Percentiles rank a stretch among this genome's conserved stretches.
These are phyloP conservation scores for Fusarium sublunatum DNA, from an alignment of 2,329 filamentous ascomycete genomes.

Conservation along the genomic window DNA sequence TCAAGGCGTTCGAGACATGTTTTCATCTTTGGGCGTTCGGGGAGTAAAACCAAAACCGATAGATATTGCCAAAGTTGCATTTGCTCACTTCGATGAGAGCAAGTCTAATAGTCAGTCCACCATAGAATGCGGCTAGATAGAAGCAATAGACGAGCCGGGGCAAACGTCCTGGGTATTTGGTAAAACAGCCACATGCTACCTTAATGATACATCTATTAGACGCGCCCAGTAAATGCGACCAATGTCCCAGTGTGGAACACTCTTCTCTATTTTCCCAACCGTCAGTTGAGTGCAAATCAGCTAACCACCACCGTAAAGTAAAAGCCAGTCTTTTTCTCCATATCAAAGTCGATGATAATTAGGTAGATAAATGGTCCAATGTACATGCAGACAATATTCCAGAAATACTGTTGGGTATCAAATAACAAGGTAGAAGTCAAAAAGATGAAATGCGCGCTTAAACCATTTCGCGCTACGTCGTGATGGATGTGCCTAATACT, in stretches of 20 bases:
- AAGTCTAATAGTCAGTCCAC: conserved; percentile 5
- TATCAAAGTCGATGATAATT: conserved; percentile 26
- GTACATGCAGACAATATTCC: conserved; percentile 26
- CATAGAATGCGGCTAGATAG: conserved; percentile 5
- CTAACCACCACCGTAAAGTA: conserved; percentile 19
- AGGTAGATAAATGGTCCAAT: conserved; percentile 10
- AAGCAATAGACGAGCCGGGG: conserved; percentile 7
- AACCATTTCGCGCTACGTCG: conserved; percentile 5
- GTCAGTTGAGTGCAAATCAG: conserved; percentile 21
- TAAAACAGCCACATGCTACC: conserved; percentile 19
- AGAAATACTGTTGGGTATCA: conserved; percentile 44
- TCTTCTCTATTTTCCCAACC: conserved; percentile 34
- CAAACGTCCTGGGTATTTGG: conserved; percentile 22
- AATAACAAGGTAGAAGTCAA: conserved; percentile 45
- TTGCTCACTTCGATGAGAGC: conserved; percentile 20
- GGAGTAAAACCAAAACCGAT: conserved; percentile 10
- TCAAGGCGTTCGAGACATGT: conserved; percentile 5
- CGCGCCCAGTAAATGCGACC: conserved; percentile 22
- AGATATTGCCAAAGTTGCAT: conserved; percentile 17
- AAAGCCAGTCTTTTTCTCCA: conserved; percentile 10
- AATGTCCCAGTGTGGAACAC: conserved; percentile 6
- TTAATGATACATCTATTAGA: conserved; percentile 26
- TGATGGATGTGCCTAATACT: conserved; percentile 1
- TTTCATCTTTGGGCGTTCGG: background rate
- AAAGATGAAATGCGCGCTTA: conserved; percentile 13